These are phyloP conservation scores for Cylindrodendrum hubeiense DNA, from an alignment of 2,329 filamentous ascomycete species.

Conservation along the genomic window DNA sequence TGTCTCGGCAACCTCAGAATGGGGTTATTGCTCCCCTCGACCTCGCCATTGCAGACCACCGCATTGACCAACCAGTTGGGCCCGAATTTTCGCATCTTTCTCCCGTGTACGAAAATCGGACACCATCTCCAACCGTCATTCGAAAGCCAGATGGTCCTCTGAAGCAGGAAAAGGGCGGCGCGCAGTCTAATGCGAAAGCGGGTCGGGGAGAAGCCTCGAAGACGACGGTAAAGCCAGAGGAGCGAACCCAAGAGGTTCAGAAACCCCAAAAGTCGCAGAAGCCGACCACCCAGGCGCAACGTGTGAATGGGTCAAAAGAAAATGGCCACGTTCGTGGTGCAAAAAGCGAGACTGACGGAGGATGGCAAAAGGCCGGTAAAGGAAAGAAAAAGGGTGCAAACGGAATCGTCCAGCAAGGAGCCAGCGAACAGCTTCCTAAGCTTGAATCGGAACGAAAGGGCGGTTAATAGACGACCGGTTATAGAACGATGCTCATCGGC, in stretches of 20 bases:
- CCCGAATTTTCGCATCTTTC: slow-evolving; percentile 70
- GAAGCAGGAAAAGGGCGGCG: slow-evolving; percentile 42
- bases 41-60: slow-evolving; percentile 62
- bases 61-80: slow-evolving; percentile 49
- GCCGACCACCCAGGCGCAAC: slow-evolving; percentile 42
- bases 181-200: slow-evolving; percentile 33
- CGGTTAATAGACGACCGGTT: slow-evolving; percentile 56
- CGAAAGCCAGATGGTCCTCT: slow-evolving; percentile 63
- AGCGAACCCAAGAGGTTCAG: slow-evolving; percentile 27
- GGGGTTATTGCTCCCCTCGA: slow-evolving; percentile 68
- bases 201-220: slow-evolving; percentile 37
- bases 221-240: slow-evolving; percentile 15
- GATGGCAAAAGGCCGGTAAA: slow-evolving; percentile 72
- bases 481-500: slow-evolving; percentile 5
- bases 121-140: slow-evolving; percentile 74
- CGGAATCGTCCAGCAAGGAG: slow-evolving; percentile 48
- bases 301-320: slow-evolving; percentile 57
- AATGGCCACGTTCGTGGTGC: slow-evolving; percentile 66
- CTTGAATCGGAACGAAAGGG: slow-evolving; percentile 73
- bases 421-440: slow-evolving; percentile 68
- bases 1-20: slow-evolving; percentile 59
- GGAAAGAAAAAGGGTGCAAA: slow-evolving; percentile 60
- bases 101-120: slow-evolving; percentile 80
- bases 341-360: slow-evolving; percentile 67
- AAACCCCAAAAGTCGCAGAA: slow-evolving; percentile 46